These are phyloP conservation scores for Ormosia emarginata DNA, from an alignment of 306 rosid genomes.

Conservation along the genomic window DNA sequence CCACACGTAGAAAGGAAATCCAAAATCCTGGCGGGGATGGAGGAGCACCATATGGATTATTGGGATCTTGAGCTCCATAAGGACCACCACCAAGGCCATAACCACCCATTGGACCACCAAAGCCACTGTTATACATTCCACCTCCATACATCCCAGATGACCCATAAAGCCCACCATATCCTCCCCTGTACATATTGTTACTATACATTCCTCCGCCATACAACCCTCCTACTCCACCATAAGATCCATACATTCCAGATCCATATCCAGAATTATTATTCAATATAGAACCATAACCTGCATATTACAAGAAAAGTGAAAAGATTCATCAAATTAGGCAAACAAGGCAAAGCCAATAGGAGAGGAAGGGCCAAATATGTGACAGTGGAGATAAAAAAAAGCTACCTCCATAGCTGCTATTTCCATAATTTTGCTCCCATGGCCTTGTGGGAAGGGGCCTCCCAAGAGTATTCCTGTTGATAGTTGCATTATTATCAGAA, in stretches of 20 bases:
- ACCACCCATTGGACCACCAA: conserved; percentile 66
- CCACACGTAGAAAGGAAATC: conserved; percentile 73
- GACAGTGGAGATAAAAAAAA: background rate
- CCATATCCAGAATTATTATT: conserved; percentile 46
- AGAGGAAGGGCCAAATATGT: background rate
- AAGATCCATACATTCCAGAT: conserved; percentile 38
- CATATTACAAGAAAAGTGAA: background rate
- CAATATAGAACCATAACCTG: conserved; percentile 63
- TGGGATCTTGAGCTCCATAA: conserved; percentile 75
- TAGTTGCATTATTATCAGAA: conserved; percentile 39
- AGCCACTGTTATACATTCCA: conserved; percentile 67
- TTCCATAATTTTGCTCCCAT: conserved; percentile 75
- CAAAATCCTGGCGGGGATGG: conserved; percentile 79
- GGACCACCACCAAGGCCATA: conserved; percentile 74
- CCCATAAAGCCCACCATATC: conserved; percentile 64
- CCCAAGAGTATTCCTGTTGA: conserved; percentile 49
- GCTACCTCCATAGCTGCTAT: conserved; percentile 52
- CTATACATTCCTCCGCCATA: conserved; percentile 72
- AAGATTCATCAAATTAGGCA: background rate
- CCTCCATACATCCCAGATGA: conserved; percentile 78
- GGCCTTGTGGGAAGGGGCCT: conserved; percentile 79
- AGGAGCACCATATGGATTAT: conserved; percentile 67
- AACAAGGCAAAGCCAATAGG: background rate
- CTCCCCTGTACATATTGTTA: conserved; percentile 56
- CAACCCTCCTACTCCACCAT: conserved; percentile 38